phyloP scores from a whole-genome alignment of 2,329 filamentous ascomycete species.

The Paecilomyces sp. region DNA sequence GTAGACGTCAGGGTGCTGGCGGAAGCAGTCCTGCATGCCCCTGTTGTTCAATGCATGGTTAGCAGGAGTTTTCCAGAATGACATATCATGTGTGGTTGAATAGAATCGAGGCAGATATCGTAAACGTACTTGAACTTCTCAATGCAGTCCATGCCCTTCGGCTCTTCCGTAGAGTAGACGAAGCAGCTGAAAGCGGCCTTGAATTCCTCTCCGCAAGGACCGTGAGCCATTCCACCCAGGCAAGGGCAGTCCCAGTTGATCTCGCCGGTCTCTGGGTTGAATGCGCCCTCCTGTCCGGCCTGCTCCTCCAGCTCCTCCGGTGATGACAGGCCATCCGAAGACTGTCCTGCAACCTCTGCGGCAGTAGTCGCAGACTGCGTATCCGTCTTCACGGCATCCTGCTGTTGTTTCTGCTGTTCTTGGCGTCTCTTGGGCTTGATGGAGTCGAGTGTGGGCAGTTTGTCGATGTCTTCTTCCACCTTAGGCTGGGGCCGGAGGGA shows the following conservation, averaged over 20 bases:
- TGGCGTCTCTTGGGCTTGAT: conserved; percentile 50
- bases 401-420: conserved; percentile 15
- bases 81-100: neutral
- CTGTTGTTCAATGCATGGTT: conserved; percentile 44
- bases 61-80: conserved; percentile 12
- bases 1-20: conserved; percentile 86
- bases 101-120: neutral
- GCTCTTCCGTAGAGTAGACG: conserved; percentile 88
- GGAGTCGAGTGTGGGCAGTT: conserved; percentile 58
- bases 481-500: conserved; percentile 20
- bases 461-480: conserved; percentile 23
- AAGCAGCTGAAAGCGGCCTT: conserved; percentile 96
- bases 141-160: conserved; percentile 96
- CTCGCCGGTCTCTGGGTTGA: conserved; percentile 97
- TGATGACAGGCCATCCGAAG: conserved; percentile 22
- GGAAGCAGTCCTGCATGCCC: conserved; percentile 96
- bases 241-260: conserved; percentile 99
- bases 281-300: conserved; percentile 79
- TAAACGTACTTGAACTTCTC: conserved; percentile 85
- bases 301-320: conserved; percentile 64
- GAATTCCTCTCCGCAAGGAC: conserved; percentile 93
- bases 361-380: conserved; percentile 1
- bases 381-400: conserved; percentile 9
- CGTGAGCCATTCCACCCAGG: conserved; percentile 91
- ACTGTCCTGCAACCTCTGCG: conserved; percentile 9